Conservation (phyloP, 352 stramenopile genomes). For the Phytophthora ramorum region DNA sequence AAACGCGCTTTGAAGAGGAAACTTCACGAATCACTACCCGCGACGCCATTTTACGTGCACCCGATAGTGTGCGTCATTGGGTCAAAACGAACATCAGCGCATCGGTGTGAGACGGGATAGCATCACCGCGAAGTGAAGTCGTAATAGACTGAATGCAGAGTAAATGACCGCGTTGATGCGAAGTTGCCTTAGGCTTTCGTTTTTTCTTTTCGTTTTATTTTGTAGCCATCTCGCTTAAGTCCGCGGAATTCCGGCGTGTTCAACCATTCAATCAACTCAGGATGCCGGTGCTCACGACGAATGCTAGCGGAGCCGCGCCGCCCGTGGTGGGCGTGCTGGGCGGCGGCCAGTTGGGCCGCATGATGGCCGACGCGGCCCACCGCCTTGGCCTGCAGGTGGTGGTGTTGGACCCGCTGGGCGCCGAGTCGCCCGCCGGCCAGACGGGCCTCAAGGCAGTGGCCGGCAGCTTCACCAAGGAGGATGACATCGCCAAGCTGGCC, state of each 20-base stretch:
- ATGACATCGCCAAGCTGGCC: conserved; percentile 76
- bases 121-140: not conserved
- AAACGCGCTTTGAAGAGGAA: not conserved
- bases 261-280: conserved; percentile 3
- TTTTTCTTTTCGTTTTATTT: too few relatives aligned
- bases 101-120: too few relatives aligned
- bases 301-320: conserved; percentile 38
- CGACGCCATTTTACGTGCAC: not conserved
- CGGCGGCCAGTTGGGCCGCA: conserved; percentile 97
- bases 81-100: not conserved
- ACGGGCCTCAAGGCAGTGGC: conserved; percentile 72
- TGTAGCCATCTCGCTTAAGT: not conserved
- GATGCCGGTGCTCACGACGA: conserved; percentile 64
- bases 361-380: conserved; percentile 98
- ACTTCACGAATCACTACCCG: not conserved
- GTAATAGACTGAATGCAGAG: too few relatives aligned
- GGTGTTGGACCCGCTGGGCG: conserved; percentile 93
- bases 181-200: too few relatives aligned
- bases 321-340: conserved; percentile 93
- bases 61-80: not conserved
- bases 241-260: not conserved
- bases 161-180: too few relatives aligned
- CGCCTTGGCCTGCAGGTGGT: conserved; percentile 93
- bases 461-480: conserved; percentile 78
- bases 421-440: conserved; percentile 74